Percentiles rank a stretch among this genome's conserved stretches.
phyloP scores from a whole-genome alignment of 495 filamentous ascomycete genomes.

The Neurospora sp. region DNA sequence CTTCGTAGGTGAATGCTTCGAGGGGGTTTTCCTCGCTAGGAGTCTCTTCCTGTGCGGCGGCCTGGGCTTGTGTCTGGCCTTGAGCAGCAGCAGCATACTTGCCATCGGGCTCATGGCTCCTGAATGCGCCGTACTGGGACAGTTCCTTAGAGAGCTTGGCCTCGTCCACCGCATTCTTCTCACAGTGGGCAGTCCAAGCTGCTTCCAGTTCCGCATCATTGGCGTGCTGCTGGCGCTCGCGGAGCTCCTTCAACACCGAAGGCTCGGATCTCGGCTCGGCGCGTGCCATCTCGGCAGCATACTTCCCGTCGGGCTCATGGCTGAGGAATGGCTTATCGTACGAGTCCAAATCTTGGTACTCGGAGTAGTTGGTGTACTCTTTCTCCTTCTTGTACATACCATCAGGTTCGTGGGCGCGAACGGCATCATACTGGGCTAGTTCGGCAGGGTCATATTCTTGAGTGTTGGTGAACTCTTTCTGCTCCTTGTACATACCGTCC shows the following conservation, averaged over 20 bases:
- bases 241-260: conserved; percentile 13
- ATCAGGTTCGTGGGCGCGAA: conserved; percentile 9
- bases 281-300: conserved; percentile 12
- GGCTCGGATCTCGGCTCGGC: conserved; percentile 14
- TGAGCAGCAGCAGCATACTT: conserved; percentile 6
- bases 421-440: background rate
- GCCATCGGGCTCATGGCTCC: conserved; percentile 12
- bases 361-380: background rate
- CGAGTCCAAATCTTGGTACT: conserved; percentile 15
- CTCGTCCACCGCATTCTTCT: background rate
- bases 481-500: conserved; percentile 2
- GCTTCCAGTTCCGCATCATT: background rate
- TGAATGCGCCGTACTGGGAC: background rate
- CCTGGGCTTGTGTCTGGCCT: background rate
- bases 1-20: conserved; percentile 18
- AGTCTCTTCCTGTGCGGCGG: conserved; percentile 3
- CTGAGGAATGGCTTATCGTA: conserved; percentile 20
- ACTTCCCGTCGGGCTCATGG: conserved; percentile 22
- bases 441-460: conserved; percentile 1
- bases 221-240: background rate
- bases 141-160: conserved; percentile 3
- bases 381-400: conserved; percentile 4
- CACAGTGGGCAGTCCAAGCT: background rate
- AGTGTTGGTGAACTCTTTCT: background rate
- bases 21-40: conserved; percentile 20